These are phyloP conservation scores for Chalciporus pseudorubinellus DNA, from an alignment of 768 basidiomycete genomes.

Conservation along the genomic window DNA sequence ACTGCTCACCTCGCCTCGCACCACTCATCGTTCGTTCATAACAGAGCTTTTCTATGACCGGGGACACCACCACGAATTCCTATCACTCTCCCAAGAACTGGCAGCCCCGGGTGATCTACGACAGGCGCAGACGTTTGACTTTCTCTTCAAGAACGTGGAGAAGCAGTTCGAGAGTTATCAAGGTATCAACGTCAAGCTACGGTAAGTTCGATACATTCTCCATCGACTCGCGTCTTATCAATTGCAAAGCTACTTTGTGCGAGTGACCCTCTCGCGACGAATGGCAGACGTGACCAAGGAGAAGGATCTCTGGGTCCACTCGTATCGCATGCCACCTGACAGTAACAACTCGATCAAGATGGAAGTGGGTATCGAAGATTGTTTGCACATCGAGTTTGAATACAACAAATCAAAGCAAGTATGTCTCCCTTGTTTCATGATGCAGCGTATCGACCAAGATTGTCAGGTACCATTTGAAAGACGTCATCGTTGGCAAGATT, in stretches of 20 bases:
- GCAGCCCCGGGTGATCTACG: constrained; percentile 97
- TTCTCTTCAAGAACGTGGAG: constrained; percentile 98
- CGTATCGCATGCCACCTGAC: constrained; percentile 97
- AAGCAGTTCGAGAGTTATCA: constrained; percentile 98
- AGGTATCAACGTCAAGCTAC: constrained; percentile 96
- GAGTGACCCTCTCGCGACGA: constrained; percentile 85
- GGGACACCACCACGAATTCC: constrained; percentile 97
- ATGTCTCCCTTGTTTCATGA: background rate
- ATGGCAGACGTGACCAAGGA: constrained; percentile 95
- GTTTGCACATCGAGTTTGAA: constrained; percentile 98
- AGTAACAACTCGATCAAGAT: constrained; percentile 98
- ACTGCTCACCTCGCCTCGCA: background rate
- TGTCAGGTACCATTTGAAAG: constrained; percentile 92
- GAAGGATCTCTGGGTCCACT: constrained; percentile 96
- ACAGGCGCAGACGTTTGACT: constrained; percentile 93
- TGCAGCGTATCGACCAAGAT: constrained; percentile 1
- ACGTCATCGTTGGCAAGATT: constrained; percentile 99
- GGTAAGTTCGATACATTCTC: constrained; percentile 49
- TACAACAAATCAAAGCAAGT: constrained; percentile 98
- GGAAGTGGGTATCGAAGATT: constrained; percentile 99
- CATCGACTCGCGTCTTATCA: constrained; percentile 4
- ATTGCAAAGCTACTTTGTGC: constrained; percentile 76
- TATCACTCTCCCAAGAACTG: constrained; percentile 92
- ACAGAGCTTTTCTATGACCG: constrained; percentile 93
- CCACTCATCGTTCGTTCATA: background rate